Conservation (phyloP, 2,329 filamentous ascomycete genomes). For the Cladophialophora yegresii region DNA sequence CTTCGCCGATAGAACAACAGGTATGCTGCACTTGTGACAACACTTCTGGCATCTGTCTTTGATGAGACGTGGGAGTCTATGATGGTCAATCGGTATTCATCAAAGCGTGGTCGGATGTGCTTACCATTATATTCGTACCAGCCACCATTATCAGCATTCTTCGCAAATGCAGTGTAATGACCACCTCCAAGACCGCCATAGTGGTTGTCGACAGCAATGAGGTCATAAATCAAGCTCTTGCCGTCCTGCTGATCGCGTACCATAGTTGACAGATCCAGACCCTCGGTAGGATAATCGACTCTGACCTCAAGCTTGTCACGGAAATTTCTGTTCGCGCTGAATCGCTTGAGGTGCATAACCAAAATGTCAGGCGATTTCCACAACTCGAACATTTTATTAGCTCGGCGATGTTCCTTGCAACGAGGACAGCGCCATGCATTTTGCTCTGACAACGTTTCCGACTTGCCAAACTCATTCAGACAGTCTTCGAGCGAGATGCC, state of each 20-base stretch:
- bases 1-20: slow-evolving; percentile 93
- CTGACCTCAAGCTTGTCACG: slow-evolving; percentile 88
- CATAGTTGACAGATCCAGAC: slow-evolving; percentile 76
- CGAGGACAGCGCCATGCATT: slow-evolving; percentile 97
- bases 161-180: slow-evolving; percentile 92
- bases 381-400: slow-evolving; percentile 93
- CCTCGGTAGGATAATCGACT: slow-evolving; percentile 88
- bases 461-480: slow-evolving; percentile 89
- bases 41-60: slow-evolving; percentile 60
- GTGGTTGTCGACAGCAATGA: slow-evolving; percentile 95
- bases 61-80: slow-evolving; percentile 73
- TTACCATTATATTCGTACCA: slow-evolving; percentile 98
- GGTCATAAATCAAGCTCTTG: slow-evolving; percentile 82
- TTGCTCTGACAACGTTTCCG: slow-evolving; percentile 88
- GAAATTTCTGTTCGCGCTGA: slow-evolving; percentile 78
- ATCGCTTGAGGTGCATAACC: slow-evolving; percentile 92
- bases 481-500: slow-evolving; percentile 88
- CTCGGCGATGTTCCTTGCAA: slow-evolving; percentile 89
- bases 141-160: slow-evolving; percentile 82
- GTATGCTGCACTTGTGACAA: slow-evolving; percentile 79
- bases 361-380: slow-evolving; percentile 97
- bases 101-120: slow-evolving; percentile 39
- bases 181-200: slow-evolving; percentile 90
- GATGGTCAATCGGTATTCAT: not conserved
- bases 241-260: slow-evolving; percentile 78